Conservation (phyloP, 768 basidiomycete species). For the Clitopilus hobsonii region DNA sequence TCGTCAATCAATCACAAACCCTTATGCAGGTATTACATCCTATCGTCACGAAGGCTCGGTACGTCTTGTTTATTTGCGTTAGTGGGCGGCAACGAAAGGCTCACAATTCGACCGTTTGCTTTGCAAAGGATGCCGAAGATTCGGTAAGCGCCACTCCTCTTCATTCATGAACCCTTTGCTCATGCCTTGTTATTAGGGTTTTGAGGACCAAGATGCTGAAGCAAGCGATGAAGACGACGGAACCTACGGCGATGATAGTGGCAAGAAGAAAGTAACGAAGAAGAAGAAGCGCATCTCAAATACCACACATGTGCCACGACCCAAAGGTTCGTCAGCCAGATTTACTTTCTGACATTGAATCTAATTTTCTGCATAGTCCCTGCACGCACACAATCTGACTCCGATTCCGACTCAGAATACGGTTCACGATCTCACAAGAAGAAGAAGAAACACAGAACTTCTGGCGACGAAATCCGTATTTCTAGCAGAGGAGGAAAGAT, state of each 20-base stretch:
- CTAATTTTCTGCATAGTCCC: slow-evolving; percentile 28
- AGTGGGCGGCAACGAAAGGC: slow-evolving; percentile 4
- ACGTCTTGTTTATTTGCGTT: slow-evolving; percentile 17
- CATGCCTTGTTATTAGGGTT: slow-evolving; percentile 30
- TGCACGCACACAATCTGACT: slow-evolving; percentile 48
- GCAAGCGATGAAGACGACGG: slow-evolving; percentile 62
- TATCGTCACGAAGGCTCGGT: slow-evolving; percentile 33
- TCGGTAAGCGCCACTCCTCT: slow-evolving; percentile 43
- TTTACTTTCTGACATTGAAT: too few relatives aligned
- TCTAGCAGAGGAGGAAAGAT: slow-evolving; percentile 73
- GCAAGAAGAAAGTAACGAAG: slow-evolving; percentile 60
- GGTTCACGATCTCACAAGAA: slow-evolving; percentile 78
- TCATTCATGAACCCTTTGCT: slow-evolving; percentile 12
- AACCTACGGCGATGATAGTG: slow-evolving; percentile 77
- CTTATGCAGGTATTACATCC: slow-evolving; percentile 31
- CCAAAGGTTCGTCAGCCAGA: slow-evolving; percentile 47
- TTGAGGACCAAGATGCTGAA: slow-evolving; percentile 54
- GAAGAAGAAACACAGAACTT: slow-evolving; percentile 62
- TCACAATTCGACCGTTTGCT: slow-evolving; percentile 8
- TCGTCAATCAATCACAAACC: slow-evolving; percentile 25
- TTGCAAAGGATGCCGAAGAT: slow-evolving; percentile 44
- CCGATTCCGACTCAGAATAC: slow-evolving; percentile 86
- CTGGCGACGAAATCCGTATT: slow-evolving; percentile 72
- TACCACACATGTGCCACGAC: slow-evolving; percentile 37
- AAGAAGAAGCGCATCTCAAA: slow-evolving; percentile 61